These are phyloP conservation scores for Capsella rubella DNA, from an alignment of 441 rosid genomes.

Conservation along the genomic window DNA sequence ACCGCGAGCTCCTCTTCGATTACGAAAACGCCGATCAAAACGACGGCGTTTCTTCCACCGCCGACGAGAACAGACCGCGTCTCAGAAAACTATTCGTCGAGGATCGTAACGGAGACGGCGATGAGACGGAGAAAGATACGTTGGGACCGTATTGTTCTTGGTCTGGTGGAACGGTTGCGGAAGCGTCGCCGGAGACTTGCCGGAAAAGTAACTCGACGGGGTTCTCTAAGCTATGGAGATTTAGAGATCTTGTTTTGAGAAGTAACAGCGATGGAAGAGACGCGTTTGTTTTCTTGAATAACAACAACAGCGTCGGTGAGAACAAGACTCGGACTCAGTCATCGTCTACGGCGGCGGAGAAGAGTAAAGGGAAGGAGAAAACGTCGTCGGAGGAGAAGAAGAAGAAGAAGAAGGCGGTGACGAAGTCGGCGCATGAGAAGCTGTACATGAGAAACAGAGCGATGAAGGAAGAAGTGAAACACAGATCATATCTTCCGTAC, in stretches of 20 bases:
- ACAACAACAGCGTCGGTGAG: constrained; percentile 22
- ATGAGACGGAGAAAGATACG: constrained; percentile 37
- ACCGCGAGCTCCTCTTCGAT: constrained; percentile 53
- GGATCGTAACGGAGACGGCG: constrained; percentile 43
- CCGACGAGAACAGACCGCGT: constrained; percentile 45
- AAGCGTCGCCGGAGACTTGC: constrained; percentile 58
- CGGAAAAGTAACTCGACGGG: constrained; percentile 93
- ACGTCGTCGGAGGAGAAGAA: constrained; percentile 38
- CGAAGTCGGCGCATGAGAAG: constrained; percentile 65
- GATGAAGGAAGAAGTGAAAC: constrained; percentile 57
- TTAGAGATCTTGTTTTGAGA: constrained; percentile 60
- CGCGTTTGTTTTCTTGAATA: constrained; percentile 65
- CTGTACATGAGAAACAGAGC: constrained; percentile 65
- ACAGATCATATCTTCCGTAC: constrained; percentile 75
- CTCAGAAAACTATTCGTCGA: constrained; percentile 62
- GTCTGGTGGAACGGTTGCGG: constrained; percentile 53
- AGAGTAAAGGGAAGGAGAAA: constrained; percentile 19
- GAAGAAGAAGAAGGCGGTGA: constrained; percentile 37
- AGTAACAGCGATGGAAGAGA: constrained; percentile 87
- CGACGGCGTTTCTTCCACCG: constrained; percentile 30
- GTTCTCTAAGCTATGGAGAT: constrained; percentile 78
- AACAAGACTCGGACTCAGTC: not conserved
- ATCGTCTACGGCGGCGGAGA: constrained; percentile 26
- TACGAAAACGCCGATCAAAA: constrained; percentile 13
- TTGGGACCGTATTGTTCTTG: constrained; percentile 72